These are phyloP conservation scores for Nakaseomyces delphensis DNA, from an alignment of 1,139 yeast species.

Conservation along the genomic window DNA sequence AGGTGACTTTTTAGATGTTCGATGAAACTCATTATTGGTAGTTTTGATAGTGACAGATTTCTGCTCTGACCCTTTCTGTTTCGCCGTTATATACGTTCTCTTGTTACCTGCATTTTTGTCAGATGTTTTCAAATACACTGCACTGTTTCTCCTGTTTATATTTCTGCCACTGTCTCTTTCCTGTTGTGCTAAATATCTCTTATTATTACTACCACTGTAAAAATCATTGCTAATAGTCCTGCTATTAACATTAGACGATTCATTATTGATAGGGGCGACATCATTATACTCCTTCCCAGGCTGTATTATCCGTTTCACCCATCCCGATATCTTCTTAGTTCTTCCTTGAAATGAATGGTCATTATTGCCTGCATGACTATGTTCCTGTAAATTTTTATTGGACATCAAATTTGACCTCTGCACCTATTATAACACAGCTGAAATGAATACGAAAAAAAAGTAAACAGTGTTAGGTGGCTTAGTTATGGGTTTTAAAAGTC, in stretches of 20 bases:
- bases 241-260: not conserved
- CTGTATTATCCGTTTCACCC: conserved; percentile 30
- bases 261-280: not conserved
- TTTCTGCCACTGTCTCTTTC: not conserved
- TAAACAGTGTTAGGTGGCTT: not conserved
- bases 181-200: not conserved
- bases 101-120: not conserved
- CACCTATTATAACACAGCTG: not conserved
- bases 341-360: conserved; percentile 13
- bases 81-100: too few species aligned
- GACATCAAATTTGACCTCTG: not conserved
- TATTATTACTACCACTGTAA: not conserved
- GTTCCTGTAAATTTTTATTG: not conserved
- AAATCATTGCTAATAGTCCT: conserved; percentile 1
- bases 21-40: not conserved
- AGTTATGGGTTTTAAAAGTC: too few species aligned
- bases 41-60: not conserved
- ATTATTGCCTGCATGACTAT: not conserved
- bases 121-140: not conserved
- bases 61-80: not conserved
- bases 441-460: too few species aligned
- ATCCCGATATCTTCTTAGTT: conserved; percentile 26
- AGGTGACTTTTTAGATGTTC: not conserved
- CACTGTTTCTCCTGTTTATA: not conserved
- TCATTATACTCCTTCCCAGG: conserved; percentile 15